Conservation (phyloP, 2,329 filamentous ascomycete genomes). For the Paraphaeosphaeria minitans region DNA sequence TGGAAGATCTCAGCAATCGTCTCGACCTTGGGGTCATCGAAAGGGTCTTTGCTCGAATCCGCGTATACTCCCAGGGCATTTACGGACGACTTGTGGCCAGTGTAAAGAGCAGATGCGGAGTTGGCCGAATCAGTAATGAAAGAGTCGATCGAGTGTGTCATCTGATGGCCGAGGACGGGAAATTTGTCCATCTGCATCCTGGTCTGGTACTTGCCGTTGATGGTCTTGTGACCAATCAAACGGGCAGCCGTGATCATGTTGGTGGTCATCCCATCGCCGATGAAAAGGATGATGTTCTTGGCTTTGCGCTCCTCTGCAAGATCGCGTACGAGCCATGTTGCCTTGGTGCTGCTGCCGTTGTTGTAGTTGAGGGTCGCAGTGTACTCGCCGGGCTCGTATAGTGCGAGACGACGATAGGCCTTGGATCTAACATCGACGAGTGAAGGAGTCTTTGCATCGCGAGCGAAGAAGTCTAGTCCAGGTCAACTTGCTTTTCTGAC, state of each 20-base stretch:
- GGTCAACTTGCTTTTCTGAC: slow-evolving; percentile 10
- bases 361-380: slow-evolving; percentile 78
- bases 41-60: slow-evolving; percentile 73
- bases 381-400: slow-evolving; percentile 81
- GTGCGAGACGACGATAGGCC: slow-evolving; percentile 73
- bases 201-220: slow-evolving; percentile 84
- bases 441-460: slow-evolving; percentile 70
- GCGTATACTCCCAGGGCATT: slow-evolving; percentile 83
- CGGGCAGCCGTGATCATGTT: slow-evolving; percentile 83
- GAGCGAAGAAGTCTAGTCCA: slow-evolving; percentile 69
- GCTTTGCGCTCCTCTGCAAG: slow-evolving; percentile 72
- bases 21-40: slow-evolving; percentile 87
- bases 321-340: slow-evolving; percentile 77
- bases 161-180: slow-evolving; percentile 84
- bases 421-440: slow-evolving; percentile 82
- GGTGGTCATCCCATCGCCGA: slow-evolving; percentile 72
- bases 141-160: slow-evolving; percentile 82
- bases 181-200: slow-evolving; percentile 80
- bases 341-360: slow-evolving; percentile 70
- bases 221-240: slow-evolving; percentile 77
- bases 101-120: slow-evolving; percentile 80
- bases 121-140: slow-evolving; percentile 90
- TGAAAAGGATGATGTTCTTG: slow-evolving; percentile 86
- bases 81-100: slow-evolving; percentile 81
- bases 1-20: slow-evolving; percentile 79